Base-by-base conservation (phyloP, 2,329 filamentous ascomycete genomes). In the Amesomyces nigricolor region DNA sequence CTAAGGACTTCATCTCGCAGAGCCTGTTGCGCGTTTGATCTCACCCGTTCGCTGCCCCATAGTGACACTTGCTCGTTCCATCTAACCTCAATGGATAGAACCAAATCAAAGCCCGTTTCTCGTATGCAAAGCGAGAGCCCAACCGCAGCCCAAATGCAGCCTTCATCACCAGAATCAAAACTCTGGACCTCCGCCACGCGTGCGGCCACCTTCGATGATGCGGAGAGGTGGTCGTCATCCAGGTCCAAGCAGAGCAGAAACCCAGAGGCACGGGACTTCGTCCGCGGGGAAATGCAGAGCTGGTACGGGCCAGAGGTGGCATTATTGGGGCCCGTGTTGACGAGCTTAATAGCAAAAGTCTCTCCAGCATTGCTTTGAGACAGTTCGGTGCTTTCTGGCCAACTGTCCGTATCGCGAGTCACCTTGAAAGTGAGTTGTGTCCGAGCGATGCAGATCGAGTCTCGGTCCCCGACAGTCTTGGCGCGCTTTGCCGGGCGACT, bases 21-120 rank as follows among this genome's bases (percentile, higher is more conserved):
- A 9, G 59, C 46, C 10, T 62, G 57, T 39, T 62, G 62, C 5
- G 58, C 39, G 3, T 49, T 57, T 1, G 58, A 52, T 10, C 56
- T 37, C 16, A 50, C 35, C 47, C 48, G 48, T 5, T 59, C 49
- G 30, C 52, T 58, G 9, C 56, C 56, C 51, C 54, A 63, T 13
- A 63, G 47, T n/a, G 45, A 55, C 13, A 26, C 16, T 37, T 60
- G 65, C 13, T 61, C 59, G 45, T 66, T 69, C 69, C 69, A 71
- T 16, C 61, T 58, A 11, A 71, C 50, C 14, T 67, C 50, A 16
- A 65, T 54, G 4, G 30, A 46, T 11, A 65, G 11, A 3, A 46
- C 38, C 29, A 64, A 37, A 10, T 53, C 4, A 4, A 61, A 22
- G 5, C 37, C 13, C 1, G 43, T 10, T 8, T 47, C 57, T 13